Evolutionary conservation across 495 filamentous ascomycete genomes (phyloP).

Genomic region (Talaromyces trachyspermus): DNA sequence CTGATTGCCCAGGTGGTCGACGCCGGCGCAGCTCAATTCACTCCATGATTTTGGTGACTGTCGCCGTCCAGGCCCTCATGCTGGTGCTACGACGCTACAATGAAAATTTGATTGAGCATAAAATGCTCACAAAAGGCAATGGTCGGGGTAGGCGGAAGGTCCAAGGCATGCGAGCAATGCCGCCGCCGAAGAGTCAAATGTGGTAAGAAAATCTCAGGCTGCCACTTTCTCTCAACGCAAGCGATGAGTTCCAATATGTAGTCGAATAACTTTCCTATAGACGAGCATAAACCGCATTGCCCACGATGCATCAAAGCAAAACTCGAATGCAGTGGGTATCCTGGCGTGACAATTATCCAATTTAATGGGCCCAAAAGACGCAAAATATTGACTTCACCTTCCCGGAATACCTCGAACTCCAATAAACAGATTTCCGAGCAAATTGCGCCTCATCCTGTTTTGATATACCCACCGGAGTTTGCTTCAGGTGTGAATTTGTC

Average conservation of each 20-base stretch:
- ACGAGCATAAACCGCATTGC: conserved; percentile 4
- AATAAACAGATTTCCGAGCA: background rate
- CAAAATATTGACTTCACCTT: background rate
- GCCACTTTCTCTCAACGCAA: background rate
- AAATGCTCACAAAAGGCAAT: background rate
- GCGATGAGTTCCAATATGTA: background rate
- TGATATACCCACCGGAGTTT: background rate
- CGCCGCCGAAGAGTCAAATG: conserved; percentile 7
- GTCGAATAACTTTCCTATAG: background rate
- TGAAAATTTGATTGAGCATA: background rate
- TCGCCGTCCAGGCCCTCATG: background rate
- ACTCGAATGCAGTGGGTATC: conserved; percentile 1
- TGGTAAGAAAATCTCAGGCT: conserved; percentile 3
- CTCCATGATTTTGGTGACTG: too few relatives aligned
- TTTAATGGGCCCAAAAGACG: background rate
- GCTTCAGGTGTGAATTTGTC: background rate
- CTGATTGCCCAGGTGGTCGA: too few relatives aligned
- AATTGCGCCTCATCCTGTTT: background rate
- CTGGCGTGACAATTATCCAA: conserved; percentile 2
- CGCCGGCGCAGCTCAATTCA: too few relatives aligned
- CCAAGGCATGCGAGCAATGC: conserved; percentile 5
- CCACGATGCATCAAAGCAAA: conserved; percentile 3
- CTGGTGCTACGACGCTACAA: background rate
- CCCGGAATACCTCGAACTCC: background rate
- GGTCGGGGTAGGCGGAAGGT: conserved; percentile 6